These are phyloP conservation scores for Stipa capillata DNA, from an alignment of 176 grass and related monocot genomes.

Conservation along the genomic window DNA sequence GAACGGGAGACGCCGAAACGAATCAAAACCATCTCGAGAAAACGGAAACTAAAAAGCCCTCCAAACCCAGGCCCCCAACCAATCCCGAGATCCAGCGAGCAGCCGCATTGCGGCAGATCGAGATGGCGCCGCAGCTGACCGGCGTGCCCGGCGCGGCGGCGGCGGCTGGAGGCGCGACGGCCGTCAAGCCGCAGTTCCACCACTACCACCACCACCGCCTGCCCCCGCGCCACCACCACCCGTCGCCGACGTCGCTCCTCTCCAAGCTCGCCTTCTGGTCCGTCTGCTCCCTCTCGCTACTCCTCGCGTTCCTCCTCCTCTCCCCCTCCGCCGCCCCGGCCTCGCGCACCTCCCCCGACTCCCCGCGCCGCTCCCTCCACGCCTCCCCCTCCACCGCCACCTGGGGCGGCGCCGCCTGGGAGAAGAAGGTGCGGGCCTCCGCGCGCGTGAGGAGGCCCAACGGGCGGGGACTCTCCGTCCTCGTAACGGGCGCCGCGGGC, in stretches of 20 bases:
- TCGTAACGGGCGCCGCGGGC: constrained; percentile 70
- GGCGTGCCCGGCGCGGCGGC: constrained; percentile 29
- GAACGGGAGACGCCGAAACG: neutral
- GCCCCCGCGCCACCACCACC: constrained; percentile 50
- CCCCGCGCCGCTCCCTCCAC: constrained; percentile 61
- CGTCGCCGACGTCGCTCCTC: constrained; percentile 26
- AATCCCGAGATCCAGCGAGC: constrained; percentile 12
- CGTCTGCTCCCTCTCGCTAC: constrained; percentile 66
- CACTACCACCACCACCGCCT: constrained; percentile 74
- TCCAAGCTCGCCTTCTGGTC: constrained; percentile 81
- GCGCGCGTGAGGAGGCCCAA: constrained; percentile 38
- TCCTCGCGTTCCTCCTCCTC: constrained; percentile 76
- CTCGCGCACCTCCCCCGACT: constrained; percentile 17
- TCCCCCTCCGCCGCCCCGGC: constrained; percentile 30
- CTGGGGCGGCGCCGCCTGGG: constrained; percentile 73
- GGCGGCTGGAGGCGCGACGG: constrained; percentile 24
- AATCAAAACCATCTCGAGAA: constrained; percentile 28
- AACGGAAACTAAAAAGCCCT: constrained; percentile 8
- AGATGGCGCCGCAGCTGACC: constrained; percentile 58
- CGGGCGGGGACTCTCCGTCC: constrained; percentile 43
- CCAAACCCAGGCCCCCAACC: constrained; percentile 8
- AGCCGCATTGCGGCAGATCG: constrained; percentile 45
- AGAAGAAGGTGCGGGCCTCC: constrained; percentile 75
- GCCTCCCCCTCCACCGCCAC: constrained; percentile 10
- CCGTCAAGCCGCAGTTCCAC: constrained; percentile 65